Evolutionary conservation across 164 flowering plant genomes (phyloP).

Genomic region (Kalanchoe fedtschenkoi): DNA sequence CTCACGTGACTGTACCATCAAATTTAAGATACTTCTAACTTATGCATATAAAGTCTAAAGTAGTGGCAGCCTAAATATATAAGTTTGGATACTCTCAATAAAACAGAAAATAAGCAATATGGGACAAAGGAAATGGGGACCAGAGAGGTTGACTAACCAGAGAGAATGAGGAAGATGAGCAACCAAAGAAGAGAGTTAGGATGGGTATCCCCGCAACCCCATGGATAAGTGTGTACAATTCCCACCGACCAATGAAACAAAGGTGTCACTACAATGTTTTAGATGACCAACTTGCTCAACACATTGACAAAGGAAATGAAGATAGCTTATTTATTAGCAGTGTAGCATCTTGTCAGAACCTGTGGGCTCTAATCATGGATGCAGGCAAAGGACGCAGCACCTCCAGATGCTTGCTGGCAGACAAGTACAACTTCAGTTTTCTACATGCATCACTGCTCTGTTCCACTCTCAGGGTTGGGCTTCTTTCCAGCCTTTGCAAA

Average conservation of each 20-base stretch:
- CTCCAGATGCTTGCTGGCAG: too few species aligned
- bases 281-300: slow-evolving; percentile 67
- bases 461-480: too few species aligned
- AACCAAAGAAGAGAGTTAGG: slow-evolving; percentile 78
- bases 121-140: too few species aligned
- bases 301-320: slow-evolving; percentile 79
- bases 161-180: slow-evolving; percentile 65
- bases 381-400: slow-evolving; percentile 94
- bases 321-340: slow-evolving; percentile 79
- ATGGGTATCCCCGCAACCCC: slow-evolving; percentile 89
- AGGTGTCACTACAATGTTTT: slow-evolving; percentile 96
- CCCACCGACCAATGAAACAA: slow-evolving; percentile 86
- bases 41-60: too few species aligned
- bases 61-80: too few species aligned
- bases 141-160: background rate
- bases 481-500: too few species aligned
- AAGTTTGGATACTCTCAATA: too few species aligned
- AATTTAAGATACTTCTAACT: too few species aligned
- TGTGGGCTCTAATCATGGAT: slow-evolving; percentile 94
- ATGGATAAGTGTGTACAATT: slow-evolving; percentile 91
- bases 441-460: too few species aligned
- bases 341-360: slow-evolving; percentile 62
- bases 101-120: too few species aligned
- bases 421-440: too few species aligned
- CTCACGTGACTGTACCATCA: too few species aligned